Evolutionary conservation across 768 basidiomycete species (phyloP).

Genomic region (Pilatotrama ljubarskyi): DNA sequence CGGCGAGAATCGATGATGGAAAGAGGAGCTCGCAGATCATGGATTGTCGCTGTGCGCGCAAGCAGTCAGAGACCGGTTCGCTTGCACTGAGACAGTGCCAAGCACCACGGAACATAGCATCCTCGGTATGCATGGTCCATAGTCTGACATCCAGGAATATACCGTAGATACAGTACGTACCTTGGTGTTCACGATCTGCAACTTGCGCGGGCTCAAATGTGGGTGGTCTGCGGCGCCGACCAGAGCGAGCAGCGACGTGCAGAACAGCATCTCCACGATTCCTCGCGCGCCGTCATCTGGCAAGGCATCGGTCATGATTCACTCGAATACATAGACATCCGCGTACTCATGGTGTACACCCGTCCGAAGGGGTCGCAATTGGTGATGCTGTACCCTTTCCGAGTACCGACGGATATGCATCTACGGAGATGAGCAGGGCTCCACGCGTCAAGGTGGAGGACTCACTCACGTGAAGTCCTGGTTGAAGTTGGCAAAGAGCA

Average conservation of each 20-base stretch:
- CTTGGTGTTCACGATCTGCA: constrained; percentile 99
- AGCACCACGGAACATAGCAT: too few species aligned
- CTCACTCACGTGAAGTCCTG: constrained; percentile 87
- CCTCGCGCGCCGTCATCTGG: constrained; percentile 91
- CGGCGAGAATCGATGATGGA: constrained; percentile 94
- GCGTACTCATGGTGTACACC: constrained; percentile 92
- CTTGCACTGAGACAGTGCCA: background rate
- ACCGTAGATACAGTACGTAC: constrained; percentile 43
- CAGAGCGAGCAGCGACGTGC: constrained; percentile 94
- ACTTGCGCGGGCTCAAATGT: constrained; percentile 83
- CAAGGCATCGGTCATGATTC: background rate
- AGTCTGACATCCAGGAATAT: too few species aligned
- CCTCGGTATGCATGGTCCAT: background rate
- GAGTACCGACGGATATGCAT: constrained; percentile 92
- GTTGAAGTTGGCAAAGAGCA: constrained; percentile 94
- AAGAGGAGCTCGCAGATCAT: constrained; percentile 99
- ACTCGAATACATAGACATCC: background rate
- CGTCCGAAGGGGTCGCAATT: constrained; percentile 98
- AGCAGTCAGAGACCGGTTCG: background rate
- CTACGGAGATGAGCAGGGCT: constrained; percentile 35
- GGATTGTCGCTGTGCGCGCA: constrained; percentile 75
- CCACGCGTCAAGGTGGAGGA: background rate
- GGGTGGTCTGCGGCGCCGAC: constrained; percentile 96
- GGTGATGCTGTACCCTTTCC: constrained; percentile 94
- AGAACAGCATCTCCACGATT: constrained; percentile 99